Conservation (phyloP, 2,329 filamentous ascomycete species). For the Diaporthe aspalathi region DNA sequence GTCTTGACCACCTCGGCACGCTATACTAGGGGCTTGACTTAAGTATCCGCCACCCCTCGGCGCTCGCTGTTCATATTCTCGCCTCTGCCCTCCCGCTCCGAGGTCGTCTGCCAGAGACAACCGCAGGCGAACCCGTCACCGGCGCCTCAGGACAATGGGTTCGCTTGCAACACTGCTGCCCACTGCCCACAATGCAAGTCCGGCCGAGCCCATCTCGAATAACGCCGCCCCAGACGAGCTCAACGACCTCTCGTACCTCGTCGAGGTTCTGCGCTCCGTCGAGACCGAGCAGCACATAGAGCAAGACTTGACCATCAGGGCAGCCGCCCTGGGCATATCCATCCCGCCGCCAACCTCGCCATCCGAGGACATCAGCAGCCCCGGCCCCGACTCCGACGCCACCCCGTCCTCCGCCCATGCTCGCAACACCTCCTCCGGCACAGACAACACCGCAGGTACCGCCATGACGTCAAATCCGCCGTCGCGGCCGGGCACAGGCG, state of each 20-base stretch:
- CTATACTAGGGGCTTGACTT: neutral
- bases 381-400: slow-evolving; percentile 55
- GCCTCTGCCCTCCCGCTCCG: neutral
- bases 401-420: slow-evolving; percentile 56
- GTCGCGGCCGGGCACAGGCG: slow-evolving; percentile 45
- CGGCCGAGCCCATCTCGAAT: slow-evolving; percentile 31
- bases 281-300: slow-evolving; percentile 55
- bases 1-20: slow-evolving; percentile 18
- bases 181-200: slow-evolving; percentile 37
- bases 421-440: slow-evolving; percentile 58
- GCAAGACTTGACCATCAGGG: slow-evolving; percentile 48
- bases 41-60: neutral
- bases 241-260: slow-evolving; percentile 53
- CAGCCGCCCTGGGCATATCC: slow-evolving; percentile 51
- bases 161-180: slow-evolving; percentile 42
- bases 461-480: slow-evolving; percentile 58
- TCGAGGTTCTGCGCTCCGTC: slow-evolving; percentile 51
- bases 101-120: slow-evolving; percentile 13
- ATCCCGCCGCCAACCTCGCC: slow-evolving; percentile 45
- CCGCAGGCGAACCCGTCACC: slow-evolving; percentile 32
- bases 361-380: slow-evolving; percentile 51
- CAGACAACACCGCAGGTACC: slow-evolving; percentile 53
- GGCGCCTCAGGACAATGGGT: slow-evolving; percentile 38
- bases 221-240: slow-evolving; percentile 48
- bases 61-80: neutral